phyloP scores from a whole-genome alignment of 306 rosid genomes.

The Castanopsis chinensis region DNA sequence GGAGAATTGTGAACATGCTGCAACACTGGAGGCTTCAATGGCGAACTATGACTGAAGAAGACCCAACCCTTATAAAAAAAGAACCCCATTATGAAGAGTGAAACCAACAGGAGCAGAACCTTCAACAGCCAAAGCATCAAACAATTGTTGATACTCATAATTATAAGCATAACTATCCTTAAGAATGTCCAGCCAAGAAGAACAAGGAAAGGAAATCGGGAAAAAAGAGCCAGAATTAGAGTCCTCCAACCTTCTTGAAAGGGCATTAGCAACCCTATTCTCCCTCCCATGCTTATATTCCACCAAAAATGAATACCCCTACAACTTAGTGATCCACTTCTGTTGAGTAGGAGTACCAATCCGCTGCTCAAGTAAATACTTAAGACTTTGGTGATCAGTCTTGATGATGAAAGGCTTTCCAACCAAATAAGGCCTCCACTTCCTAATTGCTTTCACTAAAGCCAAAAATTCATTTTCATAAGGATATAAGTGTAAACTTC shows the following conservation, averaged over 20 bases:
- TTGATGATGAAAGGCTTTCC: neutral
- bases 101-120: too few relatives aligned
- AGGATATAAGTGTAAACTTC: neutral
- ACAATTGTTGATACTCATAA: neutral
- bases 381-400: neutral
- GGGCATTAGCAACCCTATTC: neutral
- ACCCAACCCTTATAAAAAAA: neutral
- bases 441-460: neutral
- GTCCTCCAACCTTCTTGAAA: neutral
- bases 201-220: too few relatives aligned
- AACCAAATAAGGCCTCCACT: neutral
- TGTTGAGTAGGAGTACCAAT: neutral
- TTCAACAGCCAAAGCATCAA: too few relatives aligned
- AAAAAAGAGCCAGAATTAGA: too few relatives aligned
- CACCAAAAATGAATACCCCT: neutral
- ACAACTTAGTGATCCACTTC: neutral
- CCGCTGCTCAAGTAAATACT: neutral
- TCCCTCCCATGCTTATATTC: neutral
- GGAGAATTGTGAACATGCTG: too few relatives aligned
- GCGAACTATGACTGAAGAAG: too few relatives aligned
- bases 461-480: neutral
- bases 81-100: neutral
- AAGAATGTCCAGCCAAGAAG: too few relatives aligned
- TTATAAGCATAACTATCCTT: neutral
- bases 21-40: too few relatives aligned